Percentiles rank a stretch among this genome's conserved stretches.
Conservation (phyloP, 441 rosid species). For the Macaranga tanarius region DNA sequence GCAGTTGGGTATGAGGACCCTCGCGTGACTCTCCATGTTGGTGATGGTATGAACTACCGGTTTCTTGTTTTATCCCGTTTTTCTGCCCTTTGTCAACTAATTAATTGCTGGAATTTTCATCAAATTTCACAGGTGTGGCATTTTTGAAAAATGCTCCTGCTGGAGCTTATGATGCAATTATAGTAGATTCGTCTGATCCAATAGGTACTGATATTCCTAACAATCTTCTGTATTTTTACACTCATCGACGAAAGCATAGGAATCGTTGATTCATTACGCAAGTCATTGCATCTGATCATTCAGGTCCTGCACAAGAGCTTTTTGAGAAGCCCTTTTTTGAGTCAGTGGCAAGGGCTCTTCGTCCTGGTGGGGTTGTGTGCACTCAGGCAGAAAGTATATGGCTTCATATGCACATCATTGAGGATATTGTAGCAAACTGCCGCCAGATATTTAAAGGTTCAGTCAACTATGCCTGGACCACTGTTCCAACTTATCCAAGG, state of each 20-base stretch:
- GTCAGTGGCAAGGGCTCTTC: constrained; percentile 77
- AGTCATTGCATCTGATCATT: constrained; percentile 14
- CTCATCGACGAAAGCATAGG: neutral
- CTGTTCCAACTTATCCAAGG: constrained; percentile 98
- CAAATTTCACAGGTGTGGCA: constrained; percentile 63
- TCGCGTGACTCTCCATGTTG: constrained; percentile 73
- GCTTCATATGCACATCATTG: constrained; percentile 98
- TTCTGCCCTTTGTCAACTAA: neutral
- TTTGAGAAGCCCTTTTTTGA: constrained; percentile 89
- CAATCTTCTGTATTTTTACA: neutral
- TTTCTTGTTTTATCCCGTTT: neutral
- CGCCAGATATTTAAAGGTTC: constrained; percentile 87
- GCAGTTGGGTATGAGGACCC: constrained; percentile 88
- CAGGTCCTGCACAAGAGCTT: constrained; percentile 95
- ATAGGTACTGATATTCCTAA: constrained; percentile 45
- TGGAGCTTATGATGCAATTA: constrained; percentile 87
- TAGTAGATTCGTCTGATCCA: constrained; percentile 93
- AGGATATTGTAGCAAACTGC: constrained; percentile 78
- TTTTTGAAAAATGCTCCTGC: constrained; percentile 70
- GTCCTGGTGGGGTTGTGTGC: constrained; percentile 90
- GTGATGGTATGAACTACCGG: constrained; percentile 61
- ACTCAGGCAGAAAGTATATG: constrained; percentile 96
- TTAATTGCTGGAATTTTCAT: neutral
- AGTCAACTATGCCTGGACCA: constrained; percentile 92
- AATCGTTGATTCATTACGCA: neutral